Base-by-base conservation (phyloP, 257 asterid species). In the Agastache rugosa region DNA sequence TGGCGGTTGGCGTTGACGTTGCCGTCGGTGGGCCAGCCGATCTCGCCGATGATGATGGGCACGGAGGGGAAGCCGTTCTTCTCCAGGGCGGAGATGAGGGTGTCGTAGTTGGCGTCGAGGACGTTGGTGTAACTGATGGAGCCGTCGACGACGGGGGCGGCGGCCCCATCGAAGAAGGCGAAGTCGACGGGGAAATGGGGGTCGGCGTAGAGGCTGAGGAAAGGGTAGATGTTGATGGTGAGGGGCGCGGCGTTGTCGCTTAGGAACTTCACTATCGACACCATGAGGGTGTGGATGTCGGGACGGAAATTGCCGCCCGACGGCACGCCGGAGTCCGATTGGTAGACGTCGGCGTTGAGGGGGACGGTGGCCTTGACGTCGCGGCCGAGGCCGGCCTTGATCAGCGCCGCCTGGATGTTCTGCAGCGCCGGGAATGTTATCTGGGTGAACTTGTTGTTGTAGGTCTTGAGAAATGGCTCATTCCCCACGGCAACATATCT, bases 11-110 rank as follows among this genome's bases (percentile, higher is more conserved):
- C 96, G 27, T 87, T 88, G 4, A 79, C 15, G 34, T 84, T 83
- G 0, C 97, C 97, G 16, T 94, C 98, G 0, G 97, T 77, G 0
- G 98, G 98, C 98, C 98, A 91, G 0, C 98, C 97, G 22, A 94
- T 85, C 66, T 93, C 98, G 1, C 98, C 98, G 42, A 94, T 67
- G 16, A 94, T 84, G 60, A 90, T 34, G 1, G 96, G 95, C 3
- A 90, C n/a, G 1, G 86, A 72, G 0, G 88, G 72, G 42, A 72
- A 90, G 0, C 98, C 98, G 67, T 80, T 89, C 54, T 85, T 94
- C 63, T 94, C 98, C 9, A 91, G 86, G 71, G 97, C 93, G 62
- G 87, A 76, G 2, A 94, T 83, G 4, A 94, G 83, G 47, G 98
- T 94, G 59, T 94, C 98, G 79, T 86, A 94, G 69, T 92, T 94